Evolutionary conservation across 768 basidiomycete genomes (phyloP).

Genomic region (Phylloporus sp.): DNA sequence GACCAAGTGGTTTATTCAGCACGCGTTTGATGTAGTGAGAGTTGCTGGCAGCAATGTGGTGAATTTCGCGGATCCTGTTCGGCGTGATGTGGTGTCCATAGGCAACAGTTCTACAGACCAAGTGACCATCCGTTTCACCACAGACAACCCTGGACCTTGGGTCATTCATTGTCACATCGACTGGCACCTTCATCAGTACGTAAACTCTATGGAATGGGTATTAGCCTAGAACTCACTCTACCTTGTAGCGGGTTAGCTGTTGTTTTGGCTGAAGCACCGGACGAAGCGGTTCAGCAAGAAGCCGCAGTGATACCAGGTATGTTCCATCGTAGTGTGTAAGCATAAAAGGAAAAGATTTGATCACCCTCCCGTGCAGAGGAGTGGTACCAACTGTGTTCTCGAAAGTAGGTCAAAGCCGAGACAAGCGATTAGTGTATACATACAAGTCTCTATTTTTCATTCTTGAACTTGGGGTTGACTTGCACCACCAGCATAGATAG

Average conservation of each 20-base stretch:
- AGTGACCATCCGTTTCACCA: constrained; percentile 53
- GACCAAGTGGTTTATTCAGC: constrained; percentile 12
- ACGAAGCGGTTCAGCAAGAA: background rate
- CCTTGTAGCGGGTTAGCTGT: constrained; percentile 16
- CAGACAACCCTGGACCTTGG: constrained; percentile 63
- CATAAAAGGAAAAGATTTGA: too few relatives aligned
- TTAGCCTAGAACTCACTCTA: background rate
- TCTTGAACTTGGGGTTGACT: too few relatives aligned
- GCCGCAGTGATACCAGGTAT: background rate
- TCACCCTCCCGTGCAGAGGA: too few relatives aligned
- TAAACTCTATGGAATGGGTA: background rate
- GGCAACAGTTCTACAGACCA: constrained; percentile 32
- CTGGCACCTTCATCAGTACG: too few relatives aligned
- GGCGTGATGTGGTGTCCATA: constrained; percentile 25
- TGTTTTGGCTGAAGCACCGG: constrained; percentile 14
- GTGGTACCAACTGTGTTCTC: background rate
- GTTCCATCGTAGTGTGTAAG: background rate
- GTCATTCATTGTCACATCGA: constrained; percentile 36
- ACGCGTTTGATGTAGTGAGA: constrained; percentile 33
- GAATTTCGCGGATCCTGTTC: constrained; percentile 33
- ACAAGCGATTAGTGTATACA: too few relatives aligned
- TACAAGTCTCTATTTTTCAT: too few relatives aligned
- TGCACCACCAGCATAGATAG: too few relatives aligned
- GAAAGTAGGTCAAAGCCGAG: too few relatives aligned
- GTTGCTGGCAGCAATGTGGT: too few relatives aligned